A percentile compares a stretch with the other conserved stretches of the same genome.
phyloP scores from a whole-genome alignment of 108 stramenopile species.

The Bacterosira constricta region DNA sequence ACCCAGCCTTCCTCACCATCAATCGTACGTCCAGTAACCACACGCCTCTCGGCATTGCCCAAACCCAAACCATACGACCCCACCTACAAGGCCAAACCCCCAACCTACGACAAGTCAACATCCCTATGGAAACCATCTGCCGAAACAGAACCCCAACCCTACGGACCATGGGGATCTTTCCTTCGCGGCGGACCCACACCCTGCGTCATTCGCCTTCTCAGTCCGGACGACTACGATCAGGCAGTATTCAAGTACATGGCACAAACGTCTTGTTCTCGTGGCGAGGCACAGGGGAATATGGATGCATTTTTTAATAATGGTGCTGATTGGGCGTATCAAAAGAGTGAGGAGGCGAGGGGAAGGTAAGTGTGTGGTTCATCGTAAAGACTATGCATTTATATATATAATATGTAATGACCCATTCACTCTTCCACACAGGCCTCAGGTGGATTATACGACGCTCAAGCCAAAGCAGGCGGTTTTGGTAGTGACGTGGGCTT shows the following conservation, averaged over 20 bases:
- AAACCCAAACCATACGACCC: no score
- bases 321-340: slow-evolving; percentile 67
- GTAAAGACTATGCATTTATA: no score
- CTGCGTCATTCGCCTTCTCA: slow-evolving; percentile 39
- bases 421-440: no score
- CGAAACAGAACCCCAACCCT: no score
- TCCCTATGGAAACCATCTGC: no score
- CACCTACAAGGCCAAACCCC: no score
- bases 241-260: slow-evolving; percentile 61
- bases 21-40: no score
- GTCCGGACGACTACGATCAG: slow-evolving; percentile 54
- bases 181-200: slow-evolving; percentile 52
- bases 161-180: slow-evolving; percentile 39
- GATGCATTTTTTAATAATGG: slow-evolving; percentile 60
- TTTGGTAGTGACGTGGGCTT: slow-evolving; percentile 30
- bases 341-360: slow-evolving; percentile 44
- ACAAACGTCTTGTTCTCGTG: slow-evolving; percentile 16
- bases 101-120: no score
- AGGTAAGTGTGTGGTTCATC: no score
- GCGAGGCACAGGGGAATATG: slow-evolving; percentile 63
- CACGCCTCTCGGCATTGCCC: no score
- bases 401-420: no score
- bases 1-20: no score
- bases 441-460: slow-evolving; percentile 45
- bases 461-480: slow-evolving; percentile 31